A percentile compares a stretch with the other conserved stretches of the same genome.
phyloP scores from a whole-genome alignment of 2,329 filamentous ascomycete species.

The Monosporascus ibericus region DNA sequence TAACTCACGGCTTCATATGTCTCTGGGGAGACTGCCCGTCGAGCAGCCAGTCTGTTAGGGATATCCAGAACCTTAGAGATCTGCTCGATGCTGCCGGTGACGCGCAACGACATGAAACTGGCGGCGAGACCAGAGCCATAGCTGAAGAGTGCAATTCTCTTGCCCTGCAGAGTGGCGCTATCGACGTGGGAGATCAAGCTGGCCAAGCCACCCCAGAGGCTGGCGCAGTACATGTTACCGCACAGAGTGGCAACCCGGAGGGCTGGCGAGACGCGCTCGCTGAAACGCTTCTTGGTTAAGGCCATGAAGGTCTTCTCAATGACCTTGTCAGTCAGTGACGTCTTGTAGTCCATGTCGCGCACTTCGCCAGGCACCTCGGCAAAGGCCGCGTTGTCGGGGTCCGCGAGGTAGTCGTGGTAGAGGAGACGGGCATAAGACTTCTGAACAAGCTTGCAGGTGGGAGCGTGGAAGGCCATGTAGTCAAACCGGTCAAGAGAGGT shows the following conservation, averaged over 20 bases:
- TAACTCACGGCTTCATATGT: conserved; percentile 65
- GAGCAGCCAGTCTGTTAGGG: conserved; percentile 58
- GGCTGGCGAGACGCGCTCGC: conserved; percentile 66
- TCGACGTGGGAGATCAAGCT: conserved; percentile 61
- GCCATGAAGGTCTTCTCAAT: conserved; percentile 85
- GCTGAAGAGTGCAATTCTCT: conserved; percentile 71
- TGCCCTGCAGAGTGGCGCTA: conserved; percentile 59
- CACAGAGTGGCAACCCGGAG: conserved; percentile 74
- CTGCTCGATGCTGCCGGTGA: conserved; percentile 62
- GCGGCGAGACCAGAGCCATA: conserved; percentile 72
- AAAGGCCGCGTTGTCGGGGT: conserved; percentile 62
- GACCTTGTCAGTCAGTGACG: conserved; percentile 73
- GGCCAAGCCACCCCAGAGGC: conserved; percentile 71
- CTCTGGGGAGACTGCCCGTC: conserved; percentile 62
- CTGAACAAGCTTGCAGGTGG: conserved; percentile 80
- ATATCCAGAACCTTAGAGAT: conserved; percentile 66
- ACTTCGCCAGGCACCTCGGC: conserved; percentile 70
- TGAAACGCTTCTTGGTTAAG: conserved; percentile 77
- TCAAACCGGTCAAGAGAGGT: conserved; percentile 74
- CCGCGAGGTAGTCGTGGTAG: conserved; percentile 77
- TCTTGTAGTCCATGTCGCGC: conserved; percentile 71
- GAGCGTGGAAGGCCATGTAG: conserved; percentile 76
- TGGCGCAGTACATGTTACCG: conserved; percentile 63
- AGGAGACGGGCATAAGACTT: conserved; percentile 80
- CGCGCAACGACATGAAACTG: conserved; percentile 67